Percentiles rank a stretch among this genome's conserved stretches.
These are phyloP conservation scores for Themeda triandra DNA, from an alignment of 176 grass and related monocot species.

Conservation along the genomic window DNA sequence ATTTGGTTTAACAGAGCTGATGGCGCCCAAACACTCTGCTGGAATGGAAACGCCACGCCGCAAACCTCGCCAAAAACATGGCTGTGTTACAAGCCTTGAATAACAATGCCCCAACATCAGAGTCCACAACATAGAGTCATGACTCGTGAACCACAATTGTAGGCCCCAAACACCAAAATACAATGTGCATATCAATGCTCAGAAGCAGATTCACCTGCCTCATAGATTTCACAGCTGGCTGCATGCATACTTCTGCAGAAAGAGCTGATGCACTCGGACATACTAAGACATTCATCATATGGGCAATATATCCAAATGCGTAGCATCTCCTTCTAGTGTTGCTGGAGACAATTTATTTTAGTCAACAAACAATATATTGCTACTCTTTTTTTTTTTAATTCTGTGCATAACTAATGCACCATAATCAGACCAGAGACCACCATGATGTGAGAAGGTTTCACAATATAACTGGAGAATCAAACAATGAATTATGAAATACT, in stretches of 20 bases:
- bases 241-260: neutral
- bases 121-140: too few relatives aligned
- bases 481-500: constrained; percentile 3
- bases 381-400: neutral
- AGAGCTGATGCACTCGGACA: neutral
- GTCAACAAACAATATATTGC: neutral
- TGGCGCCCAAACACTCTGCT: too few relatives aligned
- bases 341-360: neutral
- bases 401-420: neutral
- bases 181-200: neutral
- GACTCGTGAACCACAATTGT: neutral
- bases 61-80: too few relatives aligned
- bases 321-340: neutral
- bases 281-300: neutral
- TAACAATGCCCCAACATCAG: neutral
- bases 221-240: neutral
- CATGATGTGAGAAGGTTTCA: neutral
- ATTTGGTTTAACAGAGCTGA: too few relatives aligned
- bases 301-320: neutral
- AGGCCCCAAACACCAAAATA: neutral
- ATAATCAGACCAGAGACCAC: neutral
- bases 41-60: too few relatives aligned
- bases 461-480: neutral
- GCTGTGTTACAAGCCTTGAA: too few relatives aligned
- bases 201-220: too few relatives aligned